These are phyloP conservation scores for Cronartium quercuum DNA, from an alignment of 1,284 basidiomycete genomes.

Conservation along the genomic window DNA sequence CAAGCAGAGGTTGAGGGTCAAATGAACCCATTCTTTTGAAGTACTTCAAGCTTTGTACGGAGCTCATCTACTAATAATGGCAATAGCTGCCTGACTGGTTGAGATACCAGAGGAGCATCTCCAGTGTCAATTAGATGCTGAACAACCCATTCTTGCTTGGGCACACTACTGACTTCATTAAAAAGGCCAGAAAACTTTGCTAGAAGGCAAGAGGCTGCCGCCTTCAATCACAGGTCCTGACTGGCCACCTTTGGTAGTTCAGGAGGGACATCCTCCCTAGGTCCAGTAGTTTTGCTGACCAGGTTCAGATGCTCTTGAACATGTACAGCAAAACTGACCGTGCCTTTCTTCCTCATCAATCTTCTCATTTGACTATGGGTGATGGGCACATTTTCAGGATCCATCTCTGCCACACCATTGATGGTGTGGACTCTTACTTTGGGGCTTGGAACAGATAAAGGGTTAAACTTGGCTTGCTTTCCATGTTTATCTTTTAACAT, in stretches of 20 bases:
- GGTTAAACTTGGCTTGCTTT: neutral
- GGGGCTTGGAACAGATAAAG: neutral
- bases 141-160: neutral
- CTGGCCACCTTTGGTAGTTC: neutral
- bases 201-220: neutral
- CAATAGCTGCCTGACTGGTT: neutral
- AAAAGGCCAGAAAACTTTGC: neutral
- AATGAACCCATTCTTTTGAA: slow-evolving; percentile 4
- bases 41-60: neutral
- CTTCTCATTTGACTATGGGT: neutral
- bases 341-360: neutral
- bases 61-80: neutral
- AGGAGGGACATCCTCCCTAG: neutral
- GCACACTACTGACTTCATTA: neutral
- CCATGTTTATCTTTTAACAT: neutral
- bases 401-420: neutral
- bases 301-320: neutral
- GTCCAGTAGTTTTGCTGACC: neutral
- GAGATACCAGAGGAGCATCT: neutral
- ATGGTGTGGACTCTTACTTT: neutral
- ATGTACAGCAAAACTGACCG: neutral
- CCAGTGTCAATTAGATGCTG: slow-evolving; percentile 6
- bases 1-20: slow-evolving; percentile 2
- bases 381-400: neutral
- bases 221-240: neutral